phyloP scores from a whole-genome alignment of 2,329 filamentous ascomycete species.

The Calonectria pseudoreteaudii region DNA sequence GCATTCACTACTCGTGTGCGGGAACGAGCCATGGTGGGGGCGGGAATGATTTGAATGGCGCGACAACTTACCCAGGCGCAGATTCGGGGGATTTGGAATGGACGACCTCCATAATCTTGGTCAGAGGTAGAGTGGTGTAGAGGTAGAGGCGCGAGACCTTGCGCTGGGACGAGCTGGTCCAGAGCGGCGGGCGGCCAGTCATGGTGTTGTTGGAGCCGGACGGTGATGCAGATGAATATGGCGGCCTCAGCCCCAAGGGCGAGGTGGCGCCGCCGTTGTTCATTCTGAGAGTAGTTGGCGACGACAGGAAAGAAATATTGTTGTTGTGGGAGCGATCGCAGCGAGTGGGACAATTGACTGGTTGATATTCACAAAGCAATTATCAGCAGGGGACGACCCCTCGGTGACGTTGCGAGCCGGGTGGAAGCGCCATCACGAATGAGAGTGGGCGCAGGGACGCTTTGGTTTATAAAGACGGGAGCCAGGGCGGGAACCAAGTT shows the following conservation, averaged over 20 bases:
- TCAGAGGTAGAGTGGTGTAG: constrained; percentile 65
- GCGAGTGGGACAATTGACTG: not conserved
- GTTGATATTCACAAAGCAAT: not conserved
- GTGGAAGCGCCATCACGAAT: constrained; percentile 16
- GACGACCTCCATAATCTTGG: constrained; percentile 62
- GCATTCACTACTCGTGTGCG: not conserved
- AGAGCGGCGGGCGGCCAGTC: constrained; percentile 66
- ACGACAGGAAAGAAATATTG: not conserved
- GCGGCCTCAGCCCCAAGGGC: constrained; percentile 19
- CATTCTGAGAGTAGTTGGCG: constrained; percentile 14
- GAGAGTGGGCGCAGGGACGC: constrained; percentile 11
- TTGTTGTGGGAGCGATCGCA: not conserved
- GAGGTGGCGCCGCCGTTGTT: constrained; percentile 15
- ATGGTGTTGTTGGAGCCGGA: constrained; percentile 45
- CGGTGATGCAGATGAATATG: constrained; percentile 41
- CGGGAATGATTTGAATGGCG: not conserved
- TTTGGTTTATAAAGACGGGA: constrained; percentile 12
- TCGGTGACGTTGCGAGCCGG: constrained; percentile 11
- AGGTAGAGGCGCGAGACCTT: constrained; percentile 68
- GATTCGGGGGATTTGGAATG: constrained; percentile 55
- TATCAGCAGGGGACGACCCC: constrained; percentile 15
- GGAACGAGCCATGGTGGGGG: not conserved
- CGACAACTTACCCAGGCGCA: constrained; percentile 57
- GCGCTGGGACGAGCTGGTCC: constrained; percentile 64
- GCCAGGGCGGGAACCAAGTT: not conserved